phyloP scores from a whole-genome alignment of 2,329 filamentous ascomycete species.

The Fusarium foetens region DNA sequence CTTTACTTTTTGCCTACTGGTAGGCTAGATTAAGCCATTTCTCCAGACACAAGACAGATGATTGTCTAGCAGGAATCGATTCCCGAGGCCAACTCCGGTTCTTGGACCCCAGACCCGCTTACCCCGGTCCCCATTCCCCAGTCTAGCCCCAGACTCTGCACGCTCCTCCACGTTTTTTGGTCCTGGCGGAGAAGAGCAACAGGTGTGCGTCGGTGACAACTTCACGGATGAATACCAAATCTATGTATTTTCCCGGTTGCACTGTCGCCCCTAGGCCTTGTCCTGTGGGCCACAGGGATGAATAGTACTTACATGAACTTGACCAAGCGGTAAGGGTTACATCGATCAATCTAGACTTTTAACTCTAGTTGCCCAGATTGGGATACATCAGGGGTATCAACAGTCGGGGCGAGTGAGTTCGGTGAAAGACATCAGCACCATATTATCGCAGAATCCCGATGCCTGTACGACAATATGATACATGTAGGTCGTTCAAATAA shows the following conservation, averaged over 20 bases:
- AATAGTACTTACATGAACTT: conserved; percentile 6
- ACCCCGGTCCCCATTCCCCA: conserved; percentile 16
- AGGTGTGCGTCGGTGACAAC: background rate
- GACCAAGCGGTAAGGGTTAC: background rate
- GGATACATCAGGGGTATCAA: background rate
- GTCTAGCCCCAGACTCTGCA: conserved; percentile 18
- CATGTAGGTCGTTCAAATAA: conserved; percentile 7
- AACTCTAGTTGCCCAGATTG: background rate
- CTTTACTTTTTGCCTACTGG: background rate
- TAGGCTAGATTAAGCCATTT: background rate
- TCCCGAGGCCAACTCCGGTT: background rate
- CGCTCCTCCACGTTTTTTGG: conserved; percentile 38
- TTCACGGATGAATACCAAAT: conserved; percentile 33
- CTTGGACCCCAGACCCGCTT: conserved; percentile 12
- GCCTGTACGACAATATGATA: background rate
- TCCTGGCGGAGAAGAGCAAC: conserved; percentile 17
- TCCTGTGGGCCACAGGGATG: conserved; percentile 23
- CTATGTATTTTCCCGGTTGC: conserved; percentile 42
- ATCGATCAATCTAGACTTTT: conserved; percentile 9
- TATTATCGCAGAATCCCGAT: background rate
- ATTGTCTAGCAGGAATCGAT: background rate
- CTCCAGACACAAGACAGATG: background rate
- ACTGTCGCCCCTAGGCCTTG: conserved; percentile 29
- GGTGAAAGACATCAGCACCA: background rate
- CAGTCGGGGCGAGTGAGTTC: background rate